Base-by-base conservation (phyloP, 352 stramenopile genomes). In the Chrysophaeum taylorii region DNA sequence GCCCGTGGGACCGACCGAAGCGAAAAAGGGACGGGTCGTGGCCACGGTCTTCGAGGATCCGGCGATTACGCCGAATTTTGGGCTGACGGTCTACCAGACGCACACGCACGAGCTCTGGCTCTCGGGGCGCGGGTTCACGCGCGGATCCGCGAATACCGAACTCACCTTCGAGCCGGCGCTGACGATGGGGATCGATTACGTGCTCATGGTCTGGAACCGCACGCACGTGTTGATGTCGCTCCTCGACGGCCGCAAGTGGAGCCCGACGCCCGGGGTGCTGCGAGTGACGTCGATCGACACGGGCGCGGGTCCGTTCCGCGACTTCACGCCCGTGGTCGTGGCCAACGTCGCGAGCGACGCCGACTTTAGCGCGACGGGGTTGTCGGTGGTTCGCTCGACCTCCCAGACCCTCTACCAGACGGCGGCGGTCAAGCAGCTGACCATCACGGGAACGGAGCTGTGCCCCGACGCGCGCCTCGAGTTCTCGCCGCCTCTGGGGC, bases 51-150 rank as follows among this genome's bases (percentile, higher is more conserved):
- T 45, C 39, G 62, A 53, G 62, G 27, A 53, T 29, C 62, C 62
- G 38, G 2, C 62, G 5, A n/a, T 69, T 4, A 15, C 42, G 38
- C 1, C 42, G 37, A 38, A 45, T 18, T 5, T 36, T 0, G 9
- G 7, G 2, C 1, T 52, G 7, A 48, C 67, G 31, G 63, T 81
- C 38, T 81, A 64, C 71, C 71, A 71, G 33, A 81, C 76, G 18
- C 71, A 79, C 72, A 75, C 68, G 16, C 73, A 79, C 69, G 70
- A 78, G 50, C 69, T 81, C 5, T 61, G 68, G 43, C 70, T 81
- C 36, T 43, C 2, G 29, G 76, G 76, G 21, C 63, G 38, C 27
- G 76, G 76, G 9, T 81, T 81, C 64, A 36, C 37, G 27, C 45
- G 39, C 21, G 70, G 70, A 38, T 61, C 33, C 36, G 29, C 70